Base-by-base conservation (phyloP, 2,329 filamentous ascomycete genomes). In the Clarireedia sp. region DNA sequence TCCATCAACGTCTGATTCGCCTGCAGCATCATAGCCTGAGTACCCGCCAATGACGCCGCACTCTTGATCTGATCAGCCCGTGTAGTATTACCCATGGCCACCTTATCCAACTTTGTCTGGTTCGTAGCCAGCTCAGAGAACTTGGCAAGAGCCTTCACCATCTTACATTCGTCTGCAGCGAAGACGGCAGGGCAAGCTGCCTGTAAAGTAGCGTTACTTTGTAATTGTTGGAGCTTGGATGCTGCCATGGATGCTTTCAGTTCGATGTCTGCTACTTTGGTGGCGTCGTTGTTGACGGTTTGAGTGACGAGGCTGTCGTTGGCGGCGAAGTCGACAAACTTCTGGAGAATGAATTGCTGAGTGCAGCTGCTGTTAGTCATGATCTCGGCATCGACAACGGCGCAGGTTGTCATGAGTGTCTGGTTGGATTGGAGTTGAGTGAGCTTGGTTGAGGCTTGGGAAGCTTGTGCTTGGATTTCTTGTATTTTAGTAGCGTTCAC, bases 401-500 rank as follows among this genome's bases (percentile, higher is more conserved):
- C 59, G 56, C 72, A 74, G 12, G 61, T 57, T 21, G 63, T 48
- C 58, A 70, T 63, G 23, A 74, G 63, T 6, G 72, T 73, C 9
- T 67, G 49, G 63, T 75, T 74, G 57, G 62, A 56, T 53, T 67
- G 51, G 53, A 74, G 61, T 5, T 64, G 60, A 21, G 62, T 57
- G 50, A 73, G 68, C 57, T 63, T 62, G 23, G 66, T 60, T 2
- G 66, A 61, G 4, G 62, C 65, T 3, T 63, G 55, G 17, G 68
- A 61, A 2, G 70, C 70, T 62, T 72, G 70, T 55, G 69, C 65
- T 64, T 73, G 67, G 62, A 74, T 66, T 24, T 63, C 63, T 10
- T 65, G 67, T 5, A 68, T 66, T 57, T 67, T 66, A 46, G 72
- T 72, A 29, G 70, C 65, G 57, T 74, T 70, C 62, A 67, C 50